phyloP scores from a whole-genome alignment of 1,284 basidiomycete genomes.

The Lentinus polychrous region DNA sequence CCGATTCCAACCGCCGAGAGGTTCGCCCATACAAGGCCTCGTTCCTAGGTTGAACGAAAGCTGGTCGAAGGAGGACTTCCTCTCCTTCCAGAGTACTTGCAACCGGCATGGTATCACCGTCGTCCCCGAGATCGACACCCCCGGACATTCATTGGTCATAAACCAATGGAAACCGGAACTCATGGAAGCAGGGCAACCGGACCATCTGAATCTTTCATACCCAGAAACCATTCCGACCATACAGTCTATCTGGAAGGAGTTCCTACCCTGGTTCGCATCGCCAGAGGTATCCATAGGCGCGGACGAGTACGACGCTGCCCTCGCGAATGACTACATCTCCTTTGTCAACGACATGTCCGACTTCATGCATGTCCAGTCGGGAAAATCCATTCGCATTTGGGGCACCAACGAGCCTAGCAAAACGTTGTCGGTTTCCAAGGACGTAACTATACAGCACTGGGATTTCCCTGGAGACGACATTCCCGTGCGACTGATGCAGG shows the following conservation, averaged over 20 bases:
- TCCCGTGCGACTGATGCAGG: conserved; percentile 21
- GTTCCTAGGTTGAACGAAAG: conserved; percentile 28
- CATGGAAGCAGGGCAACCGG: conserved; percentile 22
- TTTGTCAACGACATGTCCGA: conserved; percentile 28
- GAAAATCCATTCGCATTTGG: conserved; percentile 28
- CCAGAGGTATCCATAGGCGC: conserved; percentile 26
- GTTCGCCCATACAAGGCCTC: conserved; percentile 24
- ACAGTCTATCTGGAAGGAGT: conserved; percentile 26
- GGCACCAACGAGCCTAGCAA: conserved; percentile 27
- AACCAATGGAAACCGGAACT: conserved; percentile 34
- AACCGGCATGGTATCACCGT: conserved; percentile 20
- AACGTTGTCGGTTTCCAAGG: conserved; percentile 20
- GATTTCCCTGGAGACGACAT: conserved; percentile 28
- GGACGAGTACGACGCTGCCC: conserved; percentile 26
- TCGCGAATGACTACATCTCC: conserved; percentile 28
- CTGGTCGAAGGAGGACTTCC: conserved; percentile 19
- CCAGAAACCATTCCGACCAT: conserved; percentile 25
- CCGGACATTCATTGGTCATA: conserved; percentile 32
- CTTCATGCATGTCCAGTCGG: conserved; percentile 17
- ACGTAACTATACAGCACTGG: conserved; percentile 34
- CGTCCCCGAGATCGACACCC: conserved; percentile 32
- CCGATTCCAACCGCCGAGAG: conserved; percentile 27
- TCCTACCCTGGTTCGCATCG: conserved; percentile 28
- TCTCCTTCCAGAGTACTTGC: conserved; percentile 16
- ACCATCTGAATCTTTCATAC: conserved; percentile 29